Base-by-base conservation (phyloP, 1,139 yeast genomes). In the Hyphopichia khmerensis region DNA sequence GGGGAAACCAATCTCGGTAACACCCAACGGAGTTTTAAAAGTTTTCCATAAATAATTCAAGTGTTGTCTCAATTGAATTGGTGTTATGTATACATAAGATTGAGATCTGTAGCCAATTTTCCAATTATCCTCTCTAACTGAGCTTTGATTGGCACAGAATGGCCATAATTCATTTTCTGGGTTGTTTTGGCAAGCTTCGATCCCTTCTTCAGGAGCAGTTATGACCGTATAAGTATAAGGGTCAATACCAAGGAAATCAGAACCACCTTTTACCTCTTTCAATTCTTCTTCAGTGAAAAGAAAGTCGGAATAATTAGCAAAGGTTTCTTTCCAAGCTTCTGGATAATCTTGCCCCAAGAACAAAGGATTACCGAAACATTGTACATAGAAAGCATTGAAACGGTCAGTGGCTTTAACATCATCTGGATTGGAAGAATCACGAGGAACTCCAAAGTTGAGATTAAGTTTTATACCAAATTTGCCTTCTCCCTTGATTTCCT, bases 201-300 rank as follows among this genome's bases (percentile, higher is more conserved):
- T 41, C 39, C 62, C 52, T 31, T 55, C 53, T 33, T 48, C 47
- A 15, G 64, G 59, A 10, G 60, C 55, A 19, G 53, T 48, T 13
- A 50, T 47, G 11, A 50, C 44, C 11, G 45, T 46, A 29, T 63
- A 61, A 14, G 69, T 64, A 46, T 67, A 67, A 11, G 65, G 62
- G 41, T 67, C 71, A 51, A 67, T 55, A 24, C 71, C 70, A 36
- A 63, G 60, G 51, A 62, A 67, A 42, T 67, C 72, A 5, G 59
- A 42, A 2, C 64, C 55, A 15, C 53, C 54, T 5, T 52, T 43
- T 21, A 64, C 52, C 14, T 49, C 44, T 24, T 43, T 17, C 38
- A 56, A 52, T 44, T 67, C 68, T 24, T 57, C 65, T 1, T 42
- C 52, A 11, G 66, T 55, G 45, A 64, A 60, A 14, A 42, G 37